phyloP scores from a whole-genome alignment of 768 basidiomycete species.

The Tylopilus vinaceipallidus region DNA sequence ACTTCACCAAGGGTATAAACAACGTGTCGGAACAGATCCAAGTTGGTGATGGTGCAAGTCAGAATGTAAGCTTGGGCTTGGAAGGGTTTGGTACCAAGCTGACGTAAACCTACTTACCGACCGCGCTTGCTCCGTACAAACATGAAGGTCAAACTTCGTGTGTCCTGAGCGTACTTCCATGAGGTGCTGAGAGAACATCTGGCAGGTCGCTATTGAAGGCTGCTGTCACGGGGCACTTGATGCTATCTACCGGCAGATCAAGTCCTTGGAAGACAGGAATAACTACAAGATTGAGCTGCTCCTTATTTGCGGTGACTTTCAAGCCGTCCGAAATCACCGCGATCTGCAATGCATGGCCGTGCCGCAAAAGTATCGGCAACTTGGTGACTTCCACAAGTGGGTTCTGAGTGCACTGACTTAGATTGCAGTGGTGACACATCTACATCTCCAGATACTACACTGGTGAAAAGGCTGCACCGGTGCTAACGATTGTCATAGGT shows the following conservation, averaged over 20 bases:
- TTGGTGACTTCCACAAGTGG: conserved; percentile 84
- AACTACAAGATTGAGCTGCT: conserved; percentile 77
- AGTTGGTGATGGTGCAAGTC: too few species aligned
- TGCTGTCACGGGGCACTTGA: conserved; percentile 96
- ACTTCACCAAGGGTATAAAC: too few species aligned
- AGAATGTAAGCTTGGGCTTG: too few species aligned
- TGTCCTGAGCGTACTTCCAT: too few species aligned
- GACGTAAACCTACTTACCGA: too few species aligned
- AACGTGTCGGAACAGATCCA: too few species aligned
- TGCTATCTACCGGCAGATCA: conserved; percentile 75
- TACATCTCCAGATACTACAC: conserved; percentile 71
- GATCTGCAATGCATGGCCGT: conserved; percentile 92
- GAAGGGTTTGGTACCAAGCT: too few species aligned
- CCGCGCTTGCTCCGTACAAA: too few species aligned
- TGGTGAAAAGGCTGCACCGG: conserved; percentile 75
- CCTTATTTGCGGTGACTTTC: conserved; percentile 94
- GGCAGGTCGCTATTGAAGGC: conserved; percentile 84
- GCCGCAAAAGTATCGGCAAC: conserved; percentile 79
- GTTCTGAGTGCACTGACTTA: background rate
- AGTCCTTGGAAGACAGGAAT: conserved; percentile 56
- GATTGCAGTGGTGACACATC: background rate
- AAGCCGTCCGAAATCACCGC: conserved; percentile 81
- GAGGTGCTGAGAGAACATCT: too few species aligned
- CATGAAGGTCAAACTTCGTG: too few species aligned
- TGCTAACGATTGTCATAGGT: conserved; percentile 91